phyloP scores from a whole-genome alignment of 1,284 basidiomycete genomes.

The Trametes pubescens region DNA sequence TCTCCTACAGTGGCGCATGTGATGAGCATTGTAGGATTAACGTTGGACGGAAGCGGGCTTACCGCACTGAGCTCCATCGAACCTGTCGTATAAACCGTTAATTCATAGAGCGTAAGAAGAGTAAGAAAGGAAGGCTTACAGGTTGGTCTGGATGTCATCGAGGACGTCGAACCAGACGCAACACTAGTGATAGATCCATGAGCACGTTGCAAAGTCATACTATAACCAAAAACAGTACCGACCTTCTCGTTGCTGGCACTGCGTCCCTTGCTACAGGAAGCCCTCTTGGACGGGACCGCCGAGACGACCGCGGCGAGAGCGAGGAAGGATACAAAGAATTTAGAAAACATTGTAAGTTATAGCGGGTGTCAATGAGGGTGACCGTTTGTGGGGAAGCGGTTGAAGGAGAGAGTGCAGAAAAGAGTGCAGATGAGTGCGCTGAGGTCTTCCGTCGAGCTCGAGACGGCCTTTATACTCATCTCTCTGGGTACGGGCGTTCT shows the following conservation, averaged over 20 bases:
- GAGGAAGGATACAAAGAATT: slow-evolving; percentile 20
- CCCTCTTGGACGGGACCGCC: slow-evolving; percentile 26
- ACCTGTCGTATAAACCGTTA: slow-evolving; percentile 4
- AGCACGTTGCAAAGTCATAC: background rate
- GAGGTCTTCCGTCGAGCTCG: background rate
- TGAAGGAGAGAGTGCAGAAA: slow-evolving; percentile 2
- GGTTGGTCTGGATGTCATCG: slow-evolving; percentile 28
- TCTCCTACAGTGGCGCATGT: slow-evolving; percentile 12
- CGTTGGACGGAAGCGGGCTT: background rate
- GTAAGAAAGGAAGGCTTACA: background rate
- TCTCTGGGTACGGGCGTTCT: background rate
- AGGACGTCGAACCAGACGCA: slow-evolving; percentile 31
- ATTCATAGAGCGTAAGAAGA: background rate
- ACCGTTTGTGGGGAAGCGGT: background rate
- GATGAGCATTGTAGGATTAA: background rate
- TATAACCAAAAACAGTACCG: background rate
- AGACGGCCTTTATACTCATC: background rate
- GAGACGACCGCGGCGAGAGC: slow-evolving; percentile 18
- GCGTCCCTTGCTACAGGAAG: slow-evolving; percentile 34
- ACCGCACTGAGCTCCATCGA: slow-evolving; percentile 33
- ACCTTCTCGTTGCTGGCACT: slow-evolving; percentile 44
- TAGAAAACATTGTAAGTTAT: slow-evolving; percentile 21
- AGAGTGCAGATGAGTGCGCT: slow-evolving; percentile 10
- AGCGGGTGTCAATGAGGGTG: slow-evolving; percentile 7
- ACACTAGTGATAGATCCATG: slow-evolving; percentile 11